Evolutionary conservation across 2,329 filamentous ascomycete genomes (phyloP), one percentile per base, ranked within the genome.

Genomic region (Neofusicoccum sp.): DNA sequence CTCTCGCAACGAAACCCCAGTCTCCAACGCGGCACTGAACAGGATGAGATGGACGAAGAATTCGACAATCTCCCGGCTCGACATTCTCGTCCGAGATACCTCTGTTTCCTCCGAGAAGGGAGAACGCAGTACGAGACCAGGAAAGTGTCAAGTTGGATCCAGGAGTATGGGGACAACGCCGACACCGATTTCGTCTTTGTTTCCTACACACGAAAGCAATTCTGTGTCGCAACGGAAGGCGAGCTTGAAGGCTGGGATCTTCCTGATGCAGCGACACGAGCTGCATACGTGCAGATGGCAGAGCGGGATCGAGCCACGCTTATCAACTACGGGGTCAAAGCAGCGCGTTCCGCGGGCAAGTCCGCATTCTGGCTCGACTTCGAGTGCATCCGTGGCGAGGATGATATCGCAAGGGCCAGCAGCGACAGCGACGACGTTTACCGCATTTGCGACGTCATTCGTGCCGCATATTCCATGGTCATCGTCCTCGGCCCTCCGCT

Each of bases 331-430:
- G 58, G 58, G 2, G 41, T 34, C 26, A 30, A 26, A 34, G 47
- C 58, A 24, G 58, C 58, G 7, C 45, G 24, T 7, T 16, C 45
- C 5, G 47, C 58, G 16, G 47, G 47, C 6, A 31, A 24, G 4
- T 36, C 58, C 7, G 58, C 58, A 2, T 60, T 60, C 31, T 60
- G 58, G 58, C 30, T 60, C 9, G 58, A 60, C 28, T 51, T 54
- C 34, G 58, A 60, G 24, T 53, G 58, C 12, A 40, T 60, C 26
- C 14, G 56, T 2, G 41, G 47, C 16, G 41, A 16, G 6, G 41
- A 44, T 14, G 26, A 43, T 9, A 38, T 20, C 26, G 33, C 34
- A 6, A 26, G 26, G 11, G 28, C 54, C 7, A 20, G 11, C 30
- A 33, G 28, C 14, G 38, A 58, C 12, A 44, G 28, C 30, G 40